Base-by-base conservation (phyloP, 139 green algal genomes). In the Chlorella vulgaris region DNA sequence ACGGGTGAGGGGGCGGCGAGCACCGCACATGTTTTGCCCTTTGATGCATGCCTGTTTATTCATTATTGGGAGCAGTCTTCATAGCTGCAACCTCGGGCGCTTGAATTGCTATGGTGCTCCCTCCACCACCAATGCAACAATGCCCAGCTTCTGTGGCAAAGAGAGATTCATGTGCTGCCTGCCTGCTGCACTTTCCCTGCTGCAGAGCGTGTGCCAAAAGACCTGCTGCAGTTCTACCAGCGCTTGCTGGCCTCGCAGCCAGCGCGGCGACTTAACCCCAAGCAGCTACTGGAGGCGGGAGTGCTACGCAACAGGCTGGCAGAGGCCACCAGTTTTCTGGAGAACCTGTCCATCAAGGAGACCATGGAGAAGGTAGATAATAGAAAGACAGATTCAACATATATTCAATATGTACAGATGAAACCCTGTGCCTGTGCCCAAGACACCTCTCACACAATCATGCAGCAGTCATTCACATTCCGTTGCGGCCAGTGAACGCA, bases 261-360 rank as follows among this genome's bases (percentile, higher is more conserved):
- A 15, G 51, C 86, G 0, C 83, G 92, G 10, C 86, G 97, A 8
- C 86, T 99, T 21, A 98, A 98, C 88, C 94, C 96, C 0, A 62
- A 87, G 26, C 93, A 94, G 82, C 86, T 97, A 38, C 87, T 90
- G 10, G 90, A 94, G 76, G 90, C 83, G 74, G 84, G 78, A n/a
- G 97, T 97, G 76, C 90, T 99, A 40, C 89, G 93, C 80, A 99
- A 96, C 88, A 88, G 94, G 76, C 86, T 98, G 55, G 92, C 98
- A 63, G 93, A 98, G 51, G 92, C 93, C 18, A 91, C 98, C 31
- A 84, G 82, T 3, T 99, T 98, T 85, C 90, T 99, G 89, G 95
- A 99, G 74, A 95, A 96, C 63, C 92, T 99, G 38, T 85, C 88
- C 0, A 84, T 96, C 62, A 96, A 96, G 86, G 96, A 99, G 75